Percentiles rank a stretch among this genome's conserved stretches.
Evolutionary conservation across 768 basidiomycete species (phyloP).

Genomic region (Mycena floridula): DNA sequence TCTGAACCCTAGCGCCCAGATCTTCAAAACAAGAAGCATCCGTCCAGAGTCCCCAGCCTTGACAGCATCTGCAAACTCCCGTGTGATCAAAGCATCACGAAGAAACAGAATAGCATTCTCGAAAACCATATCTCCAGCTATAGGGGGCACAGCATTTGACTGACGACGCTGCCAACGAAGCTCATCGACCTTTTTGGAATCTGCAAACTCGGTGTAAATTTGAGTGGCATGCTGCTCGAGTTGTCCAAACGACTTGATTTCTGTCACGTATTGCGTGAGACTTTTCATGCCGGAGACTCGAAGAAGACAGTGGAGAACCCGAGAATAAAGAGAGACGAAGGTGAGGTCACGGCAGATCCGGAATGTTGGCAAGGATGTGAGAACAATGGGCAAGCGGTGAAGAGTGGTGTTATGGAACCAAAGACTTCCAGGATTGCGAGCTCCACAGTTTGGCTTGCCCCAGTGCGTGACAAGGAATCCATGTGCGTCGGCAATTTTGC

Average conservation of each 20-base stretch:
- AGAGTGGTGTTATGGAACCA: conserved; percentile 30
- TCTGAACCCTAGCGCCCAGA: conserved; percentile 16
- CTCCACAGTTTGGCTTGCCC: no score
- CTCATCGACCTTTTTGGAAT: conserved; percentile 9
- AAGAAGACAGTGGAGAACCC: no score
- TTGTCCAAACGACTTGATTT: conserved; percentile 11
- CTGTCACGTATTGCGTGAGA: conserved; percentile 13
- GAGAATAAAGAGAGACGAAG: no score
- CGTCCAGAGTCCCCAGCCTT: conserved; percentile 24
- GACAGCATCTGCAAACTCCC: conserved; percentile 21
- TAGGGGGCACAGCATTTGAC: background rate
- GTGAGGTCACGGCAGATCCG: conserved; percentile 28
- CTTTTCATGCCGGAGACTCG: conserved; percentile 12
- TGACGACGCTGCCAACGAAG: conserved; percentile 11
- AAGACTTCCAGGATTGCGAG: no score
- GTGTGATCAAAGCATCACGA: conserved; percentile 19
- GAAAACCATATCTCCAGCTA: conserved; percentile 14
- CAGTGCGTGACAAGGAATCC: no score
- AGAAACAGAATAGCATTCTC: conserved; percentile 21
- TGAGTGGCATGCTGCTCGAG: conserved; percentile 13
- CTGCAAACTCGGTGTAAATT: conserved; percentile 17
- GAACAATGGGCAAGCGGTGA: conserved; percentile 25
- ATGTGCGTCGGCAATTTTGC: no score
- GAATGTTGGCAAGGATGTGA: conserved; percentile 27
- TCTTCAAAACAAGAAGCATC: conserved; percentile 15